A percentile compares a stretch with the other conserved stretches of the same genome.
Conservation (phyloP, 768 basidiomycete species). For the Boletus speciosus region DNA sequence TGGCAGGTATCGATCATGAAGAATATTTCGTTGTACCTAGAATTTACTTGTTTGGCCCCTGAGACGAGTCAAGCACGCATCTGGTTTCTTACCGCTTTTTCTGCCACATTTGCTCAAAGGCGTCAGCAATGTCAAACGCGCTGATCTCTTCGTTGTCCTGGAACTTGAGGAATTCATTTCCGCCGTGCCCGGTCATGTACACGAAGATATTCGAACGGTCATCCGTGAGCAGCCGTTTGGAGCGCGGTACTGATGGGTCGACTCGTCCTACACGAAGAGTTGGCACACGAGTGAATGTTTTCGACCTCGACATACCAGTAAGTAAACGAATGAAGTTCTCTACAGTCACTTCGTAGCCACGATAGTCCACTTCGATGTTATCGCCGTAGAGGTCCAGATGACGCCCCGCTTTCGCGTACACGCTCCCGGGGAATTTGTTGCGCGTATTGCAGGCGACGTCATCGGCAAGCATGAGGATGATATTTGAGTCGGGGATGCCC, state of each 20-base stretch:
- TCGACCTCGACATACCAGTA: constrained; percentile 60
- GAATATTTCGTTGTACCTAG: constrained; percentile 84
- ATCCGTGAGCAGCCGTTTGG: constrained; percentile 89
- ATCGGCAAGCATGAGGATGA: constrained; percentile 98
- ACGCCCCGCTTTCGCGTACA: constrained; percentile 84
- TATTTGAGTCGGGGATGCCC: constrained; percentile 97
- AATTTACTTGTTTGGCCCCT: constrained; percentile 32
- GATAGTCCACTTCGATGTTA: constrained; percentile 96
- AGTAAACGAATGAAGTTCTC: constrained; percentile 92
- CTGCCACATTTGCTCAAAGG: constrained; percentile 98
- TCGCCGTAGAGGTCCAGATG: constrained; percentile 91
- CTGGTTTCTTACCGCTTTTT: constrained; percentile 69
- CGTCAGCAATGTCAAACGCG: constrained; percentile 96
- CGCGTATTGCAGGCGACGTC: constrained; percentile 92
- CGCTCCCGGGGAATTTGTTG: constrained; percentile 88
- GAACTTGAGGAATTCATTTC: constrained; percentile 97
- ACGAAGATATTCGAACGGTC: constrained; percentile 91
- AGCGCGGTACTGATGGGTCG: constrained; percentile 79
- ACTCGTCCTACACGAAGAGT: constrained; percentile 62
- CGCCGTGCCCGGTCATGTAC: constrained; percentile 98
- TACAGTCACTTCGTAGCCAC: constrained; percentile 96
- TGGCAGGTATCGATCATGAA: constrained; percentile 99
- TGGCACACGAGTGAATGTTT: not conserved
- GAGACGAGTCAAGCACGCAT: not conserved
- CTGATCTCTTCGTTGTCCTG: constrained; percentile 99